Evolutionary conservation across 1,284 basidiomycete species (phyloP).

Genomic region (Cutaneotrichosporon cyanovorans): DNA sequence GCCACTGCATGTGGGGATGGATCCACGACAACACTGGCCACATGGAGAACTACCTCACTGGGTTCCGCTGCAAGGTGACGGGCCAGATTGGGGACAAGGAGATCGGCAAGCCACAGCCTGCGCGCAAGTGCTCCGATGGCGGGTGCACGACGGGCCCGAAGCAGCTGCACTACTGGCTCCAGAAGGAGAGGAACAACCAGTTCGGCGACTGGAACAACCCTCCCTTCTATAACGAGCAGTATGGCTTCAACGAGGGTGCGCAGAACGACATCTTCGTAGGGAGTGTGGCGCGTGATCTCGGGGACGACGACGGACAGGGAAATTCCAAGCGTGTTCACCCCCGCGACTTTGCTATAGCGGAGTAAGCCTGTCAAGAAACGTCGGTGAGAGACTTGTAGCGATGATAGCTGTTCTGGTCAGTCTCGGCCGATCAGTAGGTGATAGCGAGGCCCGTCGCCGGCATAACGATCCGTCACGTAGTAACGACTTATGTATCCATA

Average conservation of each 20-base stretch:
- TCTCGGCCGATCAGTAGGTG: no score
- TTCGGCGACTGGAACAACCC: constrained; percentile 1
- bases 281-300: no score
- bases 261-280: constrained; percentile 10
- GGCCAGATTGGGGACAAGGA: constrained; percentile 40
- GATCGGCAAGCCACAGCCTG: constrained; percentile 31
- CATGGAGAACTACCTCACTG: constrained; percentile 55
- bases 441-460: no score
- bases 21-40: constrained; percentile 38
- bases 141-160: constrained; percentile 33
- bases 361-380: no score
- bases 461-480: no score
- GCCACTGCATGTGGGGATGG: constrained; percentile 68
- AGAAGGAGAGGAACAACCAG: constrained; percentile 5
- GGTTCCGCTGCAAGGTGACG: constrained; percentile 63
- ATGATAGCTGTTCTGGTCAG: no score
- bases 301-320: no score
- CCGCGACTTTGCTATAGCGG: no score
- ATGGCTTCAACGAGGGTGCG: constrained; percentile 11
- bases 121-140: constrained; percentile 31
- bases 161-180: constrained; percentile 11
- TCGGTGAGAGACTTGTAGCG: no score
- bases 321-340: no score
- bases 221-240: constrained; percentile 6
- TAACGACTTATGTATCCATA: no score